These are phyloP conservation scores for Dissophora ornata DNA, from an alignment of 192 early-diverging fungal species.

Conservation along the genomic window DNA sequence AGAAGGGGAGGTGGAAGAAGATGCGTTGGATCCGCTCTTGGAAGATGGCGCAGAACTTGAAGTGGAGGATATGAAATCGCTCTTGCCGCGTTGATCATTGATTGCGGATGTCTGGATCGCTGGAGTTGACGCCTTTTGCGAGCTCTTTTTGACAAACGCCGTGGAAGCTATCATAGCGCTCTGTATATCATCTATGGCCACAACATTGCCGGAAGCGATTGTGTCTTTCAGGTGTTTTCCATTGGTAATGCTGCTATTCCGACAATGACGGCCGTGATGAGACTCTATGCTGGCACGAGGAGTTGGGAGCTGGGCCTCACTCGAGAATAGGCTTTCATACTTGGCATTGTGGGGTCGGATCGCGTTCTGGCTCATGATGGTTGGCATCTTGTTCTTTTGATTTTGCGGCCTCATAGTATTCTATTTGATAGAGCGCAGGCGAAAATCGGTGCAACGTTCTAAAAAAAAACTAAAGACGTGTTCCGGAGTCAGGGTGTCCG, in stretches of 20 bases:
- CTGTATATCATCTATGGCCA: too few relatives aligned
- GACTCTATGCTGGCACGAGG: conserved; percentile 4
- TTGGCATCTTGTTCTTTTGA: conserved; percentile 23
- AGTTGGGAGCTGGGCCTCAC: neutral
- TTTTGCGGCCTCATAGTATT: too few relatives aligned
- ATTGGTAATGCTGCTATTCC: neutral
- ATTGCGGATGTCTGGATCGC: conserved; percentile 4
- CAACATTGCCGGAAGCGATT: too few relatives aligned
- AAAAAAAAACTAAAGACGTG: too few relatives aligned
- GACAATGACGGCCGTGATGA: neutral
- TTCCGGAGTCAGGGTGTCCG: too few relatives aligned
- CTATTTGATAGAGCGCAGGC: too few relatives aligned
- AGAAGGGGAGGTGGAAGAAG: neutral
- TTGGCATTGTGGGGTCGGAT: conserved; percentile 28
- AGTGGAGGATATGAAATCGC: neutral
- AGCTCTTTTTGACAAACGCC: too few relatives aligned
- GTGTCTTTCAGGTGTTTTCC: neutral
- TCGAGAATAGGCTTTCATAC: neutral
- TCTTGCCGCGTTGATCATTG: neutral
- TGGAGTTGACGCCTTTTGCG: neutral
- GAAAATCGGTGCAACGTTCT: too few relatives aligned
- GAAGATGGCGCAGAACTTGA: conserved; percentile 11
- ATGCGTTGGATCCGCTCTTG: neutral
- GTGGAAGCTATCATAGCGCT: too few relatives aligned
- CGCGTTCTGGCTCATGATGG: conserved; percentile 36